Evolutionary conservation across 2,329 filamentous ascomycete species (phyloP).

Genomic region (Alternaria triticina): DNA sequence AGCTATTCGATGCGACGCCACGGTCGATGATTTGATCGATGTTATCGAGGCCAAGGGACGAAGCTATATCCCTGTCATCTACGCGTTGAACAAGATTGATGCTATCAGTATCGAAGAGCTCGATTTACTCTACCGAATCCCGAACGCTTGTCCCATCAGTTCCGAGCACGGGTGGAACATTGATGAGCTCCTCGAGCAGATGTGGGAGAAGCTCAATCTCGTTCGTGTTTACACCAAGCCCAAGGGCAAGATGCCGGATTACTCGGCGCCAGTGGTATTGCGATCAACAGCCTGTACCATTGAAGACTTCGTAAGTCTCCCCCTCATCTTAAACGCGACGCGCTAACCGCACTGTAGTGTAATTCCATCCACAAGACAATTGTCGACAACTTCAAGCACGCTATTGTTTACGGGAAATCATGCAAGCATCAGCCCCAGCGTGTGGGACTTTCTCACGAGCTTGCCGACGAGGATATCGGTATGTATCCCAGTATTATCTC

Average conservation of each 20-base stretch:
- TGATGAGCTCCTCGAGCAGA: slow-evolving; percentile 93
- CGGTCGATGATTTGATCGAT: slow-evolving; percentile 96
- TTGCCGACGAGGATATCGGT: slow-evolving; percentile 98
- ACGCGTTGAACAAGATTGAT: slow-evolving; percentile 99
- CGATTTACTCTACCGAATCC: slow-evolving; percentile 93
- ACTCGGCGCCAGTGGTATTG: slow-evolving; percentile 87
- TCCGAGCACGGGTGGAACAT: slow-evolving; percentile 96
- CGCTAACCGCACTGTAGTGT: slow-evolving; percentile 68
- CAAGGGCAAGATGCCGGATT: slow-evolving; percentile 93
- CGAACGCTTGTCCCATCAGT: slow-evolving; percentile 95
- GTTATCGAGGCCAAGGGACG: slow-evolving; percentile 91
- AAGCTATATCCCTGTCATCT: slow-evolving; percentile 98
- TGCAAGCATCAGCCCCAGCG: slow-evolving; percentile 98
- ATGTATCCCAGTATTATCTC: slow-evolving; percentile 47
- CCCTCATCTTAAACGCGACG: slow-evolving; percentile 12
- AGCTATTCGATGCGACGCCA: slow-evolving; percentile 96
- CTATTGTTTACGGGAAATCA: slow-evolving; percentile 95
- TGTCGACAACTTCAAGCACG: slow-evolving; percentile 91
- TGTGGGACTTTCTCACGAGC: slow-evolving; percentile 87
- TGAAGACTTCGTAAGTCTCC: slow-evolving; percentile 87
- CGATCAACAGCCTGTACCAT: slow-evolving; percentile 83
- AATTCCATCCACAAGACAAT: slow-evolving; percentile 97
- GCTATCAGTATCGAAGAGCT: slow-evolving; percentile 97
- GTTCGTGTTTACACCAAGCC: slow-evolving; percentile 97
- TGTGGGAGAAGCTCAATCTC: slow-evolving; percentile 97